These are phyloP conservation scores for Corchorus capsularis DNA, from an alignment of 345 rosid genomes.

Conservation along the genomic window DNA sequence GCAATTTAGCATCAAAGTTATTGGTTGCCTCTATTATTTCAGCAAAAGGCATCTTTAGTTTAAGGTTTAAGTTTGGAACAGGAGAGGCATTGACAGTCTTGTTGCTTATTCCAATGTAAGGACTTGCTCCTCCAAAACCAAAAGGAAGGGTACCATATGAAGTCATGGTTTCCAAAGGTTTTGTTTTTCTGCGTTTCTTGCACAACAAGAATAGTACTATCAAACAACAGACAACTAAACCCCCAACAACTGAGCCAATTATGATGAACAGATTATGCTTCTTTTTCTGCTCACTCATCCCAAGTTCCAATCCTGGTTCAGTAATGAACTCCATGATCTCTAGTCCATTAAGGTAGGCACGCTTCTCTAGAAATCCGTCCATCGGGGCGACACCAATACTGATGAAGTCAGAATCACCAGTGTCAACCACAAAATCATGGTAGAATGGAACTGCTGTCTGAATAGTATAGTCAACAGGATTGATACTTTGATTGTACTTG, in stretches of 20 bases:
- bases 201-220: background rate
- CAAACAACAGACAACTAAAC: constrained; percentile 16
- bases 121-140: background rate
- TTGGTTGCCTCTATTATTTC: constrained; percentile 51
- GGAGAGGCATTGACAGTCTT: constrained; percentile 23
- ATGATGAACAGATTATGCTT: background rate
- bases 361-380: rapidly evolving
- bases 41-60: constrained; percentile 39
- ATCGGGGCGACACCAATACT: constrained; percentile 32
- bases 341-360: constrained; percentile 51
- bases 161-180: constrained; percentile 23
- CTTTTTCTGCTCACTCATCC: background rate
- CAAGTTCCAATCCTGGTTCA: constrained; percentile 5
- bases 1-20: constrained; percentile 34
- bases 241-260: constrained; percentile 36
- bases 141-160: background rate
- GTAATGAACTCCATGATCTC: constrained; percentile 51
- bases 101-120: constrained; percentile 26
- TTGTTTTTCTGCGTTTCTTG: constrained; percentile 30
- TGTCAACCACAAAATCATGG: constrained; percentile 40
- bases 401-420: constrained; percentile 43
- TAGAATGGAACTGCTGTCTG: constrained; percentile 36
- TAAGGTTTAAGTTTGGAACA: constrained; percentile 32
- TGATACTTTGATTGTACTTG: constrained; percentile 20
- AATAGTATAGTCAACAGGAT: background rate